A percentile compares a stretch with the other conserved stretches of the same genome.
Conservation (phyloP, 1,139 yeast species). For the Diutina neorugosa region DNA sequence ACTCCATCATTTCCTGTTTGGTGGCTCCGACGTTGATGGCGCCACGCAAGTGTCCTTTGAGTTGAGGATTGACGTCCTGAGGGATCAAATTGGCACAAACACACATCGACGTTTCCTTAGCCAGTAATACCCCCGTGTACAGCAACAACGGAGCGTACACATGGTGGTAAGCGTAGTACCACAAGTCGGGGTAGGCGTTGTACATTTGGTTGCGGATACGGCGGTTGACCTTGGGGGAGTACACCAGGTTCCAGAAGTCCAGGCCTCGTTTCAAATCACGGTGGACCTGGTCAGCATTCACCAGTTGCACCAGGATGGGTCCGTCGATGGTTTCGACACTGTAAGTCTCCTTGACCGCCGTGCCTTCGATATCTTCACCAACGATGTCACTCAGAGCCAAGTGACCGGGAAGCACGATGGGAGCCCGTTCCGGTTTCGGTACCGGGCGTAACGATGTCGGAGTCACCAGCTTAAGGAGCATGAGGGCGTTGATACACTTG, state of each 20-base stretch:
- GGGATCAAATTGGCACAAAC: slow-evolving; percentile 77
- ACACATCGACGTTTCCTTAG: slow-evolving; percentile 66
- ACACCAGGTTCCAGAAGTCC: slow-evolving; percentile 64
- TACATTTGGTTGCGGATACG: slow-evolving; percentile 59
- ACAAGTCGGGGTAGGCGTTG: slow-evolving; percentile 74
- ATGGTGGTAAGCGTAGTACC: slow-evolving; percentile 59
- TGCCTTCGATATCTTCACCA: slow-evolving; percentile 31
- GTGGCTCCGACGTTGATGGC: slow-evolving; percentile 74
- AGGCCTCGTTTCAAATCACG: slow-evolving; percentile 37
- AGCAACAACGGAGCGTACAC: slow-evolving; percentile 74
- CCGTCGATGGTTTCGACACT: slow-evolving; percentile 26
- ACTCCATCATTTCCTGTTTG: slow-evolving; percentile 46
- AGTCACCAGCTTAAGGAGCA: slow-evolving; percentile 50
- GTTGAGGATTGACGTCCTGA: slow-evolving; percentile 89
- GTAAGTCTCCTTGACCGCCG: slow-evolving; percentile 17
- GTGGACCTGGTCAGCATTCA: slow-evolving; percentile 18
- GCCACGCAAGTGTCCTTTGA: slow-evolving; percentile 82
- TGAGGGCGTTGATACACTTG: slow-evolving; percentile 68
- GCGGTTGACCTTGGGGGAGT: slow-evolving; percentile 49
- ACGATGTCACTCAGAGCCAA: slow-evolving; percentile 27
- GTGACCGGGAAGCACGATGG: slow-evolving; percentile 22
- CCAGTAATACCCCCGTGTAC: slow-evolving; percentile 46
- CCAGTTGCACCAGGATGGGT: slow-evolving; percentile 22
- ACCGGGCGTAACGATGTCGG: slow-evolving; percentile 34
- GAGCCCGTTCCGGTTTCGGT: slow-evolving; percentile 19